Percentiles rank a stretch among this genome's conserved stretches.
Conservation (phyloP, 306 rosid genomes). For the Corylus americana region DNA sequence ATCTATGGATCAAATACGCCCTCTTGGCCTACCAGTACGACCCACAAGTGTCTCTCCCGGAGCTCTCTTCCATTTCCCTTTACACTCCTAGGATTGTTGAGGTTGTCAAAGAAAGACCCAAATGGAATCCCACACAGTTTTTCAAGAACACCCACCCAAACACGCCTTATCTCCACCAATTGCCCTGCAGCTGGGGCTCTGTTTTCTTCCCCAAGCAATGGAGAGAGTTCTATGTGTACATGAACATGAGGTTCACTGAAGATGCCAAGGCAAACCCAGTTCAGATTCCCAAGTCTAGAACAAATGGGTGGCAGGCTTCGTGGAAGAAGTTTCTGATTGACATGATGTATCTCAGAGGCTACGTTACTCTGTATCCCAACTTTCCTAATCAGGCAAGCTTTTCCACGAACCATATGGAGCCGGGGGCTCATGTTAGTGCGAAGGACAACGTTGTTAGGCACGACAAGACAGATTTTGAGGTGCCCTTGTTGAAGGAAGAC, state of each 20-base stretch:
- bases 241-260: conserved; percentile 90
- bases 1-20: conserved; percentile 93
- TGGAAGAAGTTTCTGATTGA: conserved; percentile 97
- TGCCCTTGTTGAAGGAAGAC: conserved; percentile 75
- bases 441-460: conserved; percentile 77
- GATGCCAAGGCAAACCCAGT: conserved; percentile 82
- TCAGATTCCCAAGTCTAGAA: conserved; percentile 90
- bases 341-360: conserved; percentile 98
- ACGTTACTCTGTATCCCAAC: conserved; percentile 88
- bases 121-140: conserved; percentile 82
- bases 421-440: conserved; percentile 97
- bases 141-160: conserved; percentile 77
- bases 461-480: conserved; percentile 81
- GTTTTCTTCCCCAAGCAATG: conserved; percentile 97
- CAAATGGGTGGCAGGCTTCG: conserved; percentile 99
- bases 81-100: conserved; percentile 91
- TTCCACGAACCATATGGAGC: conserved; percentile 97
- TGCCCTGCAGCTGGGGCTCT: conserved; percentile 98
- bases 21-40: conserved; percentile 86
- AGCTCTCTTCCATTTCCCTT: conserved; percentile 85
- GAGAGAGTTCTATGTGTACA: conserved; percentile 95
- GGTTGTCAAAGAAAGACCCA: conserved; percentile 93
- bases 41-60: conserved; percentile 81
- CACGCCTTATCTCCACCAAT: conserved; percentile 91
- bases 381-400: conserved; percentile 91